Percentiles rank a stretch among this genome's conserved stretches.
These are phyloP conservation scores for Aegilops speltoides DNA, from an alignment of 176 grass and related monocot species.

Conservation along the genomic window DNA sequence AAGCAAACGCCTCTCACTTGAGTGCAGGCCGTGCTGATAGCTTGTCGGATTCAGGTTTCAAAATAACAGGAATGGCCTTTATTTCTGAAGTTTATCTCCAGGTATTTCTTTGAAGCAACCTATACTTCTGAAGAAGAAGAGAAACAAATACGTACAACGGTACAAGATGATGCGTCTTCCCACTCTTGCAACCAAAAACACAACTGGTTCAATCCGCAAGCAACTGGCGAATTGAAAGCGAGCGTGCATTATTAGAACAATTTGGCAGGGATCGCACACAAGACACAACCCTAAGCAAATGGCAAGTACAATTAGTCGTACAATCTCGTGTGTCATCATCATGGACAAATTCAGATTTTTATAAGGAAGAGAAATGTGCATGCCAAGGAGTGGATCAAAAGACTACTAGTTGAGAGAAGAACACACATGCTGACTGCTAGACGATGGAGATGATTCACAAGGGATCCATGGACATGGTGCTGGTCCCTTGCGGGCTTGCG, in stretches of 20 bases:
- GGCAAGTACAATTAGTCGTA: slow-evolving; percentile 20
- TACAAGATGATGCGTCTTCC: neutral
- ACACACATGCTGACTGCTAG: neutral
- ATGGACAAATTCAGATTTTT: neutral
- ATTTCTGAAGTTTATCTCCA: neutral
- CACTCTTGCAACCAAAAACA: slow-evolving; percentile 15
- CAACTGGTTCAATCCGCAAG: slow-evolving; percentile 31
- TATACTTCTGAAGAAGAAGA: neutral
- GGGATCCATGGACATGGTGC: slow-evolving; percentile 58
- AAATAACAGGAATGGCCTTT: neutral
- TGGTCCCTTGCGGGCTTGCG: slow-evolving; percentile 57
- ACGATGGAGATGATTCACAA: slow-evolving; percentile 35
- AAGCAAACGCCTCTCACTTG: neutral
- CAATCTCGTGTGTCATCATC: neutral
- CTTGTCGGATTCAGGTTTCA: neutral
- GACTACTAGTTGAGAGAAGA: neutral
- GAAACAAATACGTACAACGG: neutral
- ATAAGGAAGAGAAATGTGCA: neutral
- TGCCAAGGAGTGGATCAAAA: no score
- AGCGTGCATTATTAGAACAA: neutral
- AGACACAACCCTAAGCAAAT: slow-evolving; percentile 28
- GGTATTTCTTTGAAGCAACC: slow-evolving; percentile 12
- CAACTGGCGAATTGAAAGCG: neutral
- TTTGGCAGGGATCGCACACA: slow-evolving; percentile 24
- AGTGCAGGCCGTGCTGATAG: neutral